Conservation (phyloP, 495 filamentous ascomycete genomes). For the Penicillium riverlandense region DNA sequence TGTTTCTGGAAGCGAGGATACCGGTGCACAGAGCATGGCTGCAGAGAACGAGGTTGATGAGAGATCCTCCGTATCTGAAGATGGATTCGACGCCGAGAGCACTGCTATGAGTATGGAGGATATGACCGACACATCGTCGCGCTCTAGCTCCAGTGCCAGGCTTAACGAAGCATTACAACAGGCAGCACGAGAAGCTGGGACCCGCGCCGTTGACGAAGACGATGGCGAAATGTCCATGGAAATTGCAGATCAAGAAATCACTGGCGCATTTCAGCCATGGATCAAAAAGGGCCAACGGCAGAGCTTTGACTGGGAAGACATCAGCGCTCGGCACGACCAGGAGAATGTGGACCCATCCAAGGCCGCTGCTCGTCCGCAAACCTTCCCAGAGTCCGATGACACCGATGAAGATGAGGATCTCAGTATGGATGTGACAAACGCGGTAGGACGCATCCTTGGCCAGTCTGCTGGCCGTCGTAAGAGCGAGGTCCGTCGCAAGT, state of each 20-base stretch:
- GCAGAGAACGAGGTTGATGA: conserved; percentile 44
- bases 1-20: conserved; percentile 50
- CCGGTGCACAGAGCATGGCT: conserved; percentile 34
- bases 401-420: conserved; percentile 53
- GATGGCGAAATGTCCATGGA: conserved; percentile 60
- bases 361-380: background rate
- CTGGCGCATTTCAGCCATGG: conserved; percentile 66
- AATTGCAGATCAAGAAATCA: conserved; percentile 75
- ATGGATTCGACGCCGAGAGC: conserved; percentile 61
- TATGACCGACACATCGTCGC: conserved; percentile 56
- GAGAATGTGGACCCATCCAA: conserved; percentile 55
- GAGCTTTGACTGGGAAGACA: conserved; percentile 40
- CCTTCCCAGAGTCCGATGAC: conserved; percentile 12
- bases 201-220: conserved; percentile 50
- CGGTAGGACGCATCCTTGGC: conserved; percentile 74
- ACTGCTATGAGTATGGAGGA: conserved; percentile 72
- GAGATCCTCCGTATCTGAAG: conserved; percentile 35
- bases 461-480: conserved; percentile 27
- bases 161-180: conserved; percentile 72
- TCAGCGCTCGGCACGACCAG: conserved; percentile 49
- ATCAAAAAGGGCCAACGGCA: conserved; percentile 44
- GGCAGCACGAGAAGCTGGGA: conserved; percentile 67
- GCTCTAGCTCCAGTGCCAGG: conserved; percentile 55
- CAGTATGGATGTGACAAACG: conserved; percentile 81
- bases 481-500: conserved; percentile 30